A percentile compares a stretch with the other conserved stretches of the same genome.
Conservation (phyloP, 352 stramenopile species). For the Pythium apleroticum region DNA sequence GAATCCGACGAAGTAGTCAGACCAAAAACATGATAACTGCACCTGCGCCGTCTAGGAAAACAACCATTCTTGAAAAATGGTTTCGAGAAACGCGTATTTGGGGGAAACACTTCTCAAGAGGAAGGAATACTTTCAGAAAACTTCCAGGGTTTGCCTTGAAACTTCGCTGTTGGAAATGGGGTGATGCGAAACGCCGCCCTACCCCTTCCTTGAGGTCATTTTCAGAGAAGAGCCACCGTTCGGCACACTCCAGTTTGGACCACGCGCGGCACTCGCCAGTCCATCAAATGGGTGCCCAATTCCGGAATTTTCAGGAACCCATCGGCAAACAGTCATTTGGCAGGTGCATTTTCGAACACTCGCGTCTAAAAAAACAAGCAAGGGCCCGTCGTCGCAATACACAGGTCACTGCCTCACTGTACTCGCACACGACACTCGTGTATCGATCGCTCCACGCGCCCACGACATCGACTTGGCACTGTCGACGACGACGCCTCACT, state of each 20-base stretch:
- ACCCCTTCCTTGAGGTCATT: not conserved
- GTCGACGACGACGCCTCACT: constrained; percentile 1
- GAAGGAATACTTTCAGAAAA: not conserved
- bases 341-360: not conserved
- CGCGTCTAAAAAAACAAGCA: not conserved
- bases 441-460: not conserved
- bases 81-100: too few relatives aligned
- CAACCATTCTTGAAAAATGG: too few relatives aligned
- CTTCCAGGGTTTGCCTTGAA: not conserved
- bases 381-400: not conserved
- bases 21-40: too few relatives aligned
- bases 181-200: constrained; percentile 1
- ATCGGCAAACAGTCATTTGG: constrained; percentile 4
- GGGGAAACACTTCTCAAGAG: too few relatives aligned
- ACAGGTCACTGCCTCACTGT: too few relatives aligned
- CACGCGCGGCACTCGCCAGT: not conserved
- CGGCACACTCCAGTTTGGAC: not conserved
- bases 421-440: not conserved
- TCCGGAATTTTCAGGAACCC: constrained; percentile 8
- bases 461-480: not conserved
- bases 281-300: not conserved
- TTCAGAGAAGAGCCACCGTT: constrained; percentile 5
- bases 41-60: too few relatives aligned
- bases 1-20: too few relatives aligned
- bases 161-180: not conserved